A percentile compares a stretch with the other conserved stretches of the same genome.
Evolutionary conservation across 2,329 filamentous ascomycete species (phyloP).

Genomic region (Fusarium nanum): DNA sequence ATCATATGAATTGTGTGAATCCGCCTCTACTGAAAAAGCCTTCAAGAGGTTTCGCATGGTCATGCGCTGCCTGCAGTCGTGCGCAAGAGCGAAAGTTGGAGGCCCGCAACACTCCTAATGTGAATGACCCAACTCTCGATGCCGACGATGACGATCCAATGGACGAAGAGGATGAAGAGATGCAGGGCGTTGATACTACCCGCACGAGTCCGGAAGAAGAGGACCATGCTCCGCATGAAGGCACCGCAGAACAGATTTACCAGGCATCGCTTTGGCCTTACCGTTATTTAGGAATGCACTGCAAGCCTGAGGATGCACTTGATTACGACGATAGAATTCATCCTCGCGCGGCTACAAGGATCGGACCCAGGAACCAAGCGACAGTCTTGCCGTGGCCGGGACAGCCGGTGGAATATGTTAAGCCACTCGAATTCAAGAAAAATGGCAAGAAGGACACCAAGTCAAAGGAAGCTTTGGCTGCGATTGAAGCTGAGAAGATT

Average conservation of each 20-base stretch:
- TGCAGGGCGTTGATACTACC: slow-evolving; percentile 66
- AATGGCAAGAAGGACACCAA: slow-evolving; percentile 82
- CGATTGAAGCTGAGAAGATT: slow-evolving; percentile 83
- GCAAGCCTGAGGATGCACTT: slow-evolving; percentile 91
- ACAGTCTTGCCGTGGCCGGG: slow-evolving; percentile 87
- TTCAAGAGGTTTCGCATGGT: slow-evolving; percentile 97
- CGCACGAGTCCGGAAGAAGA: slow-evolving; percentile 73
- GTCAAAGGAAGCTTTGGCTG: slow-evolving; percentile 82
- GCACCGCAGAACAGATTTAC: slow-evolving; percentile 87
- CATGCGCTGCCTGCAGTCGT: slow-evolving; percentile 93
- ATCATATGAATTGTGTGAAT: slow-evolving; percentile 98
- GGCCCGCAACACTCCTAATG: slow-evolving; percentile 84
- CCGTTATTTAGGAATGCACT: slow-evolving; percentile 94
- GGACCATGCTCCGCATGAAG: slow-evolving; percentile 65
- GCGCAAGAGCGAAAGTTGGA: slow-evolving; percentile 95
- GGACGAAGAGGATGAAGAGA: slow-evolving; percentile 79
- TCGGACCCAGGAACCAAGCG: slow-evolving; percentile 92
- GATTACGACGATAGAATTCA: slow-evolving; percentile 99
- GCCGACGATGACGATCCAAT: slow-evolving; percentile 71
- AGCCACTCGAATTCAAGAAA: slow-evolving; percentile 86
- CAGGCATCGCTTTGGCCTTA: slow-evolving; percentile 97
- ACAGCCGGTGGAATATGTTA: slow-evolving; percentile 88
- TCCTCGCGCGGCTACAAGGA: slow-evolving; percentile 89
- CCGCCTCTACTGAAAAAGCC: slow-evolving; percentile 95
- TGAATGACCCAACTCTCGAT: slow-evolving; percentile 75